Evolutionary conservation across 176 grass and related monocot genomes (phyloP).

Genomic region (Oryza brachyantha): DNA sequence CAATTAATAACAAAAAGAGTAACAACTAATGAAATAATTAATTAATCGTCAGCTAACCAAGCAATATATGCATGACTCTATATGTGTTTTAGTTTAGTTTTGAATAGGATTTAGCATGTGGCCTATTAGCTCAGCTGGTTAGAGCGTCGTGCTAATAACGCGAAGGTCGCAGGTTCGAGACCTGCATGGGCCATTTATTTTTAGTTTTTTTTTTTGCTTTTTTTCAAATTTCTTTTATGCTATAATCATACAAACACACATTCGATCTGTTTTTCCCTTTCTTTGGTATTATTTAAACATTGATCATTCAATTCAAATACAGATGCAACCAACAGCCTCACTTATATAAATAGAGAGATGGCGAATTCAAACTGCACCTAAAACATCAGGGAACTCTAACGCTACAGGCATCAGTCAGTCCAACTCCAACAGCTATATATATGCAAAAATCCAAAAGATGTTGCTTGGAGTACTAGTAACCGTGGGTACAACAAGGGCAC

Average conservation of each 20-base stretch:
- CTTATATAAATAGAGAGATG: not conserved
- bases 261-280: not conserved
- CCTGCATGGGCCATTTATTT: constrained; percentile 65
- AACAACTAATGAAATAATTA: no score
- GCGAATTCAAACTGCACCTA: not conserved
- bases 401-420: not conserved
- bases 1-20: no score
- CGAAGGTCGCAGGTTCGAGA: constrained; percentile 91
- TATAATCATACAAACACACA: no score
- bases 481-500: no score
- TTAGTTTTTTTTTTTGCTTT: no score
- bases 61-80: no score
- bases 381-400: not conserved
- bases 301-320: not conserved
- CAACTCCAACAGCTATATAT: no score
- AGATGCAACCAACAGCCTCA: not conserved
- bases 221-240: not conserved
- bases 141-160: constrained; percentile 96
- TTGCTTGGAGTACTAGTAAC: no score
- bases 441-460: not conserved
- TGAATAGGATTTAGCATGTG: not conserved
- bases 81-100: no score
- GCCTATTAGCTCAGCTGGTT: constrained; percentile 68
- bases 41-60: no score
- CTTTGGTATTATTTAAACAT: not conserved